Percentiles rank a stretch among this genome's conserved stretches.
Evolutionary conservation across 768 basidiomycete genomes (phyloP).

Genomic region (Xerocomus brunneocitrinus): DNA sequence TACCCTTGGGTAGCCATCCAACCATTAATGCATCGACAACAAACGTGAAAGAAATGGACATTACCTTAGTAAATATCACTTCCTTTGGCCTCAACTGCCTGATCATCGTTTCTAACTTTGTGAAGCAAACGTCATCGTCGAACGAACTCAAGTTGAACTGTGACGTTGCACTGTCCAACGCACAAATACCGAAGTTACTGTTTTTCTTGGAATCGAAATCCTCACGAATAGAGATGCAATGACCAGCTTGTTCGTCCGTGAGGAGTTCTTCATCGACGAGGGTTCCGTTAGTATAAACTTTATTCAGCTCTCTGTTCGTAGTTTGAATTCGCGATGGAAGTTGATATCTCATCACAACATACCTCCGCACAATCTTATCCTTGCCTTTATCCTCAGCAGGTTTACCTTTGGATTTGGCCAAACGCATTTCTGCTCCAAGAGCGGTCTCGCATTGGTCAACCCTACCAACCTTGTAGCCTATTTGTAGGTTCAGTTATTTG

Average conservation of each 20-base stretch:
- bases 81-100: conserved; percentile 90
- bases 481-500: neutral
- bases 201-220: conserved; percentile 31
- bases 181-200: conserved; percentile 80
- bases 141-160: conserved; percentile 90
- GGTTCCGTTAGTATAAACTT: conserved; percentile 95
- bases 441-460: conserved; percentile 98
- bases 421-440: conserved; percentile 93
- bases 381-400: conserved; percentile 48
- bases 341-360: conserved; percentile 3
- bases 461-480: conserved; percentile 90
- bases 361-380: conserved; percentile 89
- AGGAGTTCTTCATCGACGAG: conserved; percentile 87
- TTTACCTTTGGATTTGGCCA: conserved; percentile 58
- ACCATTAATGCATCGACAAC: neutral
- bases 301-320: conserved; percentile 71
- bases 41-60: neutral
- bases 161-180: conserved; percentile 91
- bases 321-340: neutral
- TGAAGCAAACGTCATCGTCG: conserved; percentile 89
- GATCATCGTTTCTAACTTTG: conserved; percentile 89
- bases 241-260: conserved; percentile 89
- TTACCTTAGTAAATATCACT: conserved; percentile 83
- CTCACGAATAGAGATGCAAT: conserved; percentile 88
- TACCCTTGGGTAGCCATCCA: conserved; percentile 50